These are phyloP conservation scores for Termitomyces sp. DNA, from an alignment of 768 basidiomycete species.

Conservation along the genomic window DNA sequence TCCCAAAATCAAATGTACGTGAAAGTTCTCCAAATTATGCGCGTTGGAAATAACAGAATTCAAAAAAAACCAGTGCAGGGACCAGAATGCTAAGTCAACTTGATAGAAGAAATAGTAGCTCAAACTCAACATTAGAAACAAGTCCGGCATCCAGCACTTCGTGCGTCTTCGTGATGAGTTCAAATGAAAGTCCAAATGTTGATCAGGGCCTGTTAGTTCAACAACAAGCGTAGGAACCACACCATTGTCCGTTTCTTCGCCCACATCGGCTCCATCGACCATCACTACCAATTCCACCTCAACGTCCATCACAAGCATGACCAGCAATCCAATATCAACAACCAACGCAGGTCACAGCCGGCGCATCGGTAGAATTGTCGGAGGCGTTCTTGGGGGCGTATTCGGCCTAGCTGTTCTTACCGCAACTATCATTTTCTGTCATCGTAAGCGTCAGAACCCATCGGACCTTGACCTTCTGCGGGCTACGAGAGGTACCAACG, in stretches of 20 bases:
- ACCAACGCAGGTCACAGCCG: background rate
- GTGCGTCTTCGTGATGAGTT: background rate
- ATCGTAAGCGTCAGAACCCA: background rate
- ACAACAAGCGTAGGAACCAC: too few relatives aligned
- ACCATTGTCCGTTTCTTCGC: background rate
- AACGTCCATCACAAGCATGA: background rate
- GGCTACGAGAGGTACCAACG: background rate
- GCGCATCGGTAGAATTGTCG: slow-evolving; percentile 7
- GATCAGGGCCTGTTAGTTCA: too few relatives aligned
- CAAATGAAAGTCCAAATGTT: background rate
- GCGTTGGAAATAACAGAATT: background rate
- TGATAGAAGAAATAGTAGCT: too few relatives aligned
- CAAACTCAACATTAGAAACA: too few relatives aligned
- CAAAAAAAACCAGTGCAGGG: too few relatives aligned
- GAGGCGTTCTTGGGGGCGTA: slow-evolving; percentile 5
- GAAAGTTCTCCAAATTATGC: background rate
- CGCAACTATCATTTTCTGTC: background rate
- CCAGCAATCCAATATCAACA: background rate
- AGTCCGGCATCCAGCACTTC: background rate
- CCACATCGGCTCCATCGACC: background rate
- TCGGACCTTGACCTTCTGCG: background rate
- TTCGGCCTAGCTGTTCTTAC: background rate
- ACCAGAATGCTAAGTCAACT: too few relatives aligned
- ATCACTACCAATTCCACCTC: background rate
- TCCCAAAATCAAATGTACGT: background rate